Evolutionary conservation across 768 basidiomycete species (phyloP).

Genomic region (Tylopilus sp.): DNA sequence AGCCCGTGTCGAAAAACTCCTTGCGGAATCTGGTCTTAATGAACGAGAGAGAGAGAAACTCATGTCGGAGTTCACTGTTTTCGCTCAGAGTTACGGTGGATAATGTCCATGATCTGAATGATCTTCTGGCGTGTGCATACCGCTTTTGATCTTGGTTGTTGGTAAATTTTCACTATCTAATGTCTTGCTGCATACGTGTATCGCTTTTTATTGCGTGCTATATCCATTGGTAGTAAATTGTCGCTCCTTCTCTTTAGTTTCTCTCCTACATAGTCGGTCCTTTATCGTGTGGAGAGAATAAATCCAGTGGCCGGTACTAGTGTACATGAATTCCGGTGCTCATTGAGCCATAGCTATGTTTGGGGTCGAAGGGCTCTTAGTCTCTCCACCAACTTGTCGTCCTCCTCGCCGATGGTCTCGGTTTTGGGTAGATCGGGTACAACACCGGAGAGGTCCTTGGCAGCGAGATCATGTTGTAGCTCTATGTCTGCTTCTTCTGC

Average conservation of each 20-base stretch:
- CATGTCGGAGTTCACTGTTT: conserved; percentile 56
- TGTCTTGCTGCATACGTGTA: conserved; percentile 13
- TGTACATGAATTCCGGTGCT: conserved; percentile 9
- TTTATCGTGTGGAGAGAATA: background rate
- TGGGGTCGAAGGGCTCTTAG: conserved; percentile 85
- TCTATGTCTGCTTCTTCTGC: conserved; percentile 98
- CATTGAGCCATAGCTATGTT: conserved; percentile 33
- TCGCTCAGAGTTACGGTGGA: conserved; percentile 41
- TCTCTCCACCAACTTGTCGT: conserved; percentile 78
- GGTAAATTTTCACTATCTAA: conserved; percentile 29
- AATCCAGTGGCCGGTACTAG: background rate
- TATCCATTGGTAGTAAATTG: conserved; percentile 9
- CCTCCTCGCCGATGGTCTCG: conserved; percentile 69
- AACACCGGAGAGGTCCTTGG: conserved; percentile 50
- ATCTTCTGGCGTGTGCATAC: conserved; percentile 2
- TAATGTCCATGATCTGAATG: conserved; percentile 6
- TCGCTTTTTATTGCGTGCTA: conserved; percentile 19
- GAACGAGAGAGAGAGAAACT: conserved; percentile 47
- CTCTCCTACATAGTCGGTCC: conserved; percentile 2
- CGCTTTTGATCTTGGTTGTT: conserved; percentile 13
- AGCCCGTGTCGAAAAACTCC: conserved; percentile 56
- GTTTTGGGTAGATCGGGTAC: conserved; percentile 55
- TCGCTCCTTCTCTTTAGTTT: conserved; percentile 12
- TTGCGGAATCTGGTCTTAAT: conserved; percentile 47
- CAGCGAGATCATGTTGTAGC: conserved; percentile 83